These are phyloP conservation scores for Warburgia ugandensis DNA, from an alignment of 164 flowering plant species.

Conservation along the genomic window DNA sequence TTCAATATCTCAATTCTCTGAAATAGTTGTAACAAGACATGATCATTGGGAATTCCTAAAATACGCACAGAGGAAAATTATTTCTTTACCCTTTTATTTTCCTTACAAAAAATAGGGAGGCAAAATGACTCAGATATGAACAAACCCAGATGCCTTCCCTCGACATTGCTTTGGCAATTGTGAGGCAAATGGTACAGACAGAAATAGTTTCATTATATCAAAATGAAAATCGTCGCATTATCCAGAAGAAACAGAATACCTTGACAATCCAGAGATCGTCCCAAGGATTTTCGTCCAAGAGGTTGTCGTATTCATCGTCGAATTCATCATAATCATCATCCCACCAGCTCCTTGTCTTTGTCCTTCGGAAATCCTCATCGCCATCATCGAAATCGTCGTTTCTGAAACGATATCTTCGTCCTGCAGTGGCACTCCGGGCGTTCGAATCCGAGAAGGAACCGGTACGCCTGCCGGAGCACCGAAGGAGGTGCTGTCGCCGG, in stretches of 20 bases:
- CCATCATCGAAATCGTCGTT: conserved; percentile 3
- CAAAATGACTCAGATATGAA: too few relatives aligned
- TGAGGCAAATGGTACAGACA: neutral
- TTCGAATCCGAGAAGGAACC: conserved; percentile 31
- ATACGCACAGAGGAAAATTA: too few relatives aligned
- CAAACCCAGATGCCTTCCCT: too few relatives aligned
- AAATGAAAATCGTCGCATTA: neutral
- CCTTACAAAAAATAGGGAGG: too few relatives aligned
- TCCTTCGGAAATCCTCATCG: conserved; percentile 12
- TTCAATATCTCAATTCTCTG: too few relatives aligned
- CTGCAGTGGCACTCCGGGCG: conserved; percentile 22
- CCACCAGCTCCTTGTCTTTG: conserved; percentile 25
- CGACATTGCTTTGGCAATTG: too few relatives aligned
- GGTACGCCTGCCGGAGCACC: conserved; percentile 6
- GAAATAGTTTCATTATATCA: neutral
- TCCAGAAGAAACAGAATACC: conserved; percentile 22
- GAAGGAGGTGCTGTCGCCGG: neutral
- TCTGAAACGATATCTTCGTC: conserved; percentile 9
- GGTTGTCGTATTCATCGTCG: conserved; percentile 18
- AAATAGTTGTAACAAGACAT: too few relatives aligned
- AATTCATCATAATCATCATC: conserved; percentile 10
- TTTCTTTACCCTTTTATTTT: too few relatives aligned
- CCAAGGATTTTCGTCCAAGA: conserved; percentile 11
- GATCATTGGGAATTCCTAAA: too few relatives aligned
- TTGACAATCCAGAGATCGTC: conserved; percentile 50